Conservation (phyloP, 305 asterid genomes). For the Petunia hybrid region DNA sequence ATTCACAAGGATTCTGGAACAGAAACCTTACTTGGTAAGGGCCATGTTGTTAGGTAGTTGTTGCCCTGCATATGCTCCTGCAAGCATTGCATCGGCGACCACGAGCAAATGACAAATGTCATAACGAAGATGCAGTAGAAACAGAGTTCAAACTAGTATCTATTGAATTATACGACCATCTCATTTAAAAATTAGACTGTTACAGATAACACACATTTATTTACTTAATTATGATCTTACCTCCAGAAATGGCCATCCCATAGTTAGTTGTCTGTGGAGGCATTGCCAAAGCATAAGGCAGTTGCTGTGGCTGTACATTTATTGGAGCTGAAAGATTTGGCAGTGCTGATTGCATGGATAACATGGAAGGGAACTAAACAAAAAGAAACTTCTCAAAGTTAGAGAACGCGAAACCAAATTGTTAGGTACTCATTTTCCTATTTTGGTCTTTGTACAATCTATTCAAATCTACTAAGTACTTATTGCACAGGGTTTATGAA, state of each 20-base stretch:
- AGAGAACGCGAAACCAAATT: background rate
- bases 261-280: conserved; percentile 48
- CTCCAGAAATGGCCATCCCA: conserved; percentile 55
- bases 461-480: background rate
- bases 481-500: background rate
- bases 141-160: background rate
- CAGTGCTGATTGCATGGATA: conserved; percentile 60
- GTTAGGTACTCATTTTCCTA: background rate
- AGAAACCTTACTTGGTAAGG: conserved; percentile 49
- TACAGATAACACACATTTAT: background rate
- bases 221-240: conserved; percentile 41
- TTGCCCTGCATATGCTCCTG: conserved; percentile 64
- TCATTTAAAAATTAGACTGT: background rate
- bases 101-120: conserved; percentile 1
- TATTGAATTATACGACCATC: background rate
- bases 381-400: background rate
- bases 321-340: conserved; percentile 46
- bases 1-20: background rate
- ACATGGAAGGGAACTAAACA: conserved; percentile 63
- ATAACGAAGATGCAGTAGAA: background rate
- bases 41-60: conserved; percentile 49
- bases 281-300: conserved; percentile 48
- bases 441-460: background rate
- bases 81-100: conserved; percentile 36
- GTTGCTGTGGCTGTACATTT: conserved; percentile 38